phyloP scores from a whole-genome alignment of 331 rosid genomes.

The Quercus lobata region DNA sequence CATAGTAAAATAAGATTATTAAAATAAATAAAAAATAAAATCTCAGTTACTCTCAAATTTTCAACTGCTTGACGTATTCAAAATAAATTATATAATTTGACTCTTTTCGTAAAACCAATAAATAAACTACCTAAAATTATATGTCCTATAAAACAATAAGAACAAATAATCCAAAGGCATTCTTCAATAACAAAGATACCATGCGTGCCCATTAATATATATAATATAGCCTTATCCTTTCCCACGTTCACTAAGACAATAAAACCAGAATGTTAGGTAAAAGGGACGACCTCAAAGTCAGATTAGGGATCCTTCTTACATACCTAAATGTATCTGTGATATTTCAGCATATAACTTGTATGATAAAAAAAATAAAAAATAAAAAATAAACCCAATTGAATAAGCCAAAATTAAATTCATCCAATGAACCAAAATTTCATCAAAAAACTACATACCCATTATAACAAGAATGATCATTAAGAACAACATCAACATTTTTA shows the following conservation, averaged over 20 bases:
- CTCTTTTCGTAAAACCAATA: neutral
- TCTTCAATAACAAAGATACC: constrained; percentile 14
- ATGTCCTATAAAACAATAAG: constrained; percentile 15
- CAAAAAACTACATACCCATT: constrained; percentile 26
- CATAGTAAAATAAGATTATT: too few relatives aligned
- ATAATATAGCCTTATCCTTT: constrained; percentile 20
- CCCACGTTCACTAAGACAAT: constrained; percentile 15
- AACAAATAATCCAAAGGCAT: constrained; percentile 9
- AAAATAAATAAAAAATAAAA: too few relatives aligned
- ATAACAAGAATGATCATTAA: constrained; percentile 17
- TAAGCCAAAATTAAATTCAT: constrained; percentile 5
- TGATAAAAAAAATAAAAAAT: constrained; percentile 7
- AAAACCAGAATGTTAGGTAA: constrained; percentile 12
- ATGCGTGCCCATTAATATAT: neutral
- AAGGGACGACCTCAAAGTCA: constrained; percentile 16
- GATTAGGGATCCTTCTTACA: constrained; percentile 45
- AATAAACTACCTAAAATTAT: neutral
- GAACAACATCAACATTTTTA: constrained; percentile 17
- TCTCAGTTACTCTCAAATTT: neutral
- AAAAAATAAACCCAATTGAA: constrained; percentile 12
- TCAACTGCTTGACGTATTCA: neutral
- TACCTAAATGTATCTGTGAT: constrained; percentile 24
- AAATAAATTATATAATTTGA: neutral
- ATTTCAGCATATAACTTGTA: constrained; percentile 24
- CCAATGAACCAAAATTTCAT: constrained; percentile 6